Base-by-base conservation (phyloP, 345 rosid genomes). In the Jatropha curcas region DNA sequence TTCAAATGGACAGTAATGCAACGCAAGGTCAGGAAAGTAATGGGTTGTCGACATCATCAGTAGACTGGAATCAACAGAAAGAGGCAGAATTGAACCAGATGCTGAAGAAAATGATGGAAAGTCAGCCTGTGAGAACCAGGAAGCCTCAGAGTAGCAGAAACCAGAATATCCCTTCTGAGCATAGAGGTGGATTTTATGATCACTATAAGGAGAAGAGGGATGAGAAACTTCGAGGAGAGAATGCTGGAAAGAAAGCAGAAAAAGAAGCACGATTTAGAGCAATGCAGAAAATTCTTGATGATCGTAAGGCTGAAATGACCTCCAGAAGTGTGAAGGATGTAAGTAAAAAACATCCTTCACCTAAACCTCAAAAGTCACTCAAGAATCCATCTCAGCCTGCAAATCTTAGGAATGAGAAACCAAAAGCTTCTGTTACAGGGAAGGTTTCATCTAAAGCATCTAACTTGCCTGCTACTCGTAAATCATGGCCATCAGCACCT, bases 401-500 rank as follows among this genome's bases (percentile, higher is more conserved):
- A 50, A 81, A 72, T 78, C 63, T 77, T 43, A 80, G 57, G 71
- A 87, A 66, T 68, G 93, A 78, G 60, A 78, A 61, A 60, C 76
- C 74, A 55, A 82, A 80, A 77, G 67, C 86, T 65, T 55, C 89
- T 34, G 73, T 67, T 34, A 48, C 70, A 17, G 83, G 77, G 74
- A 82, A 81, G 71, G 59, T 69, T 72, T 48, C 87, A 46, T 78
- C 93, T 11, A 82, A 75, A 82, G 35, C 86, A 64, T 73, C 79
- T 7, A 46, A 84, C 17, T 75, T 79, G 63, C 86, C 89, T 60
- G 71, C 79, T 35, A 71, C 80, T 46, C 87, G 88, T 61, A 86
- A 86, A 76, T 88, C 89, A 46, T 86, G 86, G 90, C 89, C 93
- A 59, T 81, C 88, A 53, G 67, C 80, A 19, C 88, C 84, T 27